phyloP scores from a whole-genome alignment of 2,329 filamentous ascomycete species.

The Diaporthe sp. region DNA sequence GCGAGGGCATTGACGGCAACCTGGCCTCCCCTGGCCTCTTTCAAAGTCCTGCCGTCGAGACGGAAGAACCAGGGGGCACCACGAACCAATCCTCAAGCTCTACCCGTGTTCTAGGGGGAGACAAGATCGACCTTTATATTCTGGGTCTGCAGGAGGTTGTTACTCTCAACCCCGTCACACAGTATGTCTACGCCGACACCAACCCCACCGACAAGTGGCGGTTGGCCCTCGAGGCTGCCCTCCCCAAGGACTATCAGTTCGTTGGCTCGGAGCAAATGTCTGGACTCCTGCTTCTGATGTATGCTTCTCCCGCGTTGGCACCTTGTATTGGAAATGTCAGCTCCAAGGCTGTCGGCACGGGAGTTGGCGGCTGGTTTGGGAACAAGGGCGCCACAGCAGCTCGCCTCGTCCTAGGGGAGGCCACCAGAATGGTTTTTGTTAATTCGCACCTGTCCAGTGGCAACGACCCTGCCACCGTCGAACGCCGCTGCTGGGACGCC shows the following conservation, averaged over 20 bases:
- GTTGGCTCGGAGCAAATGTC: slow-evolving; percentile 88
- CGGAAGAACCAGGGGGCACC: slow-evolving; percentile 40
- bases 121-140: slow-evolving; percentile 89
- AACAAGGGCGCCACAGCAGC: slow-evolving; percentile 94
- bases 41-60: slow-evolving; percentile 53
- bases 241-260: slow-evolving; percentile 82
- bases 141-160: slow-evolving; percentile 94
- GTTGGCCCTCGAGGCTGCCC: slow-evolving; percentile 75
- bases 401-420: slow-evolving; percentile 87
- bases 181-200: slow-evolving; percentile 83
- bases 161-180: slow-evolving; percentile 82
- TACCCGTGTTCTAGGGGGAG: slow-evolving; percentile 65
- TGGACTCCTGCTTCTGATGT: slow-evolving; percentile 86
- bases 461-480: slow-evolving; percentile 79
- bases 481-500: slow-evolving; percentile 91
- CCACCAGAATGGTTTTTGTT: slow-evolving; percentile 88
- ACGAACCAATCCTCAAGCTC: slow-evolving; percentile 47
- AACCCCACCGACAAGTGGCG: slow-evolving; percentile 84
- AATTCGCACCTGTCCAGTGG: slow-evolving; percentile 94
- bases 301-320: slow-evolving; percentile 82
- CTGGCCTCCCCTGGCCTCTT: slow-evolving; percentile 68
- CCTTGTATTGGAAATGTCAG: slow-evolving; percentile 84
- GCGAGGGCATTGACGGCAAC: slow-evolving; percentile 75
- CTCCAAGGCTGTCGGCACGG: slow-evolving; percentile 87
- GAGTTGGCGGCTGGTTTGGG: slow-evolving; percentile 91